Base-by-base conservation (phyloP, 176 grass and related monocot genomes). In the Ensete ventricosum region DNA sequence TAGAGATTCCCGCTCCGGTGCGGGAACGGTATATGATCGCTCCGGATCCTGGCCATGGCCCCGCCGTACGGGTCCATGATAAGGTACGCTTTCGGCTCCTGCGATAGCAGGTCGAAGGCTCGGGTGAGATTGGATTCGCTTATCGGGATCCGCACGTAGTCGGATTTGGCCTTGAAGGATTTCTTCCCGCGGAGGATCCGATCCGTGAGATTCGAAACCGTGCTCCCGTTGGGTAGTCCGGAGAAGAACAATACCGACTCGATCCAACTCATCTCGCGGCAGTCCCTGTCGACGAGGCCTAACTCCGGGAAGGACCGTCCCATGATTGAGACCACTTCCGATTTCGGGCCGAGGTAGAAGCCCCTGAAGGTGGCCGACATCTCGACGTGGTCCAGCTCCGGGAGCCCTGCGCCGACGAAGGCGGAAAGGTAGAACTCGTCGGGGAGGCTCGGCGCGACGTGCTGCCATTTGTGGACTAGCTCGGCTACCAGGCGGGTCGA, bases 31-130 rank as follows among this genome's bases (percentile, higher is more conserved):
- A 92, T 77, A 0, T 82, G 64, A 0, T 1, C 57, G 6, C 86
- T n/a, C 11, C 14, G 65, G 7, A 96, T 14, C 55, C 81, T 72
- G 14, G 65, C 72, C 89, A 96, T 92, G 64, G 78, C 89, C 1
- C 89, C 89, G 2, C 89, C 89, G n/a, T 96, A 96, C 5, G 89
- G 93, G 73, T 92, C 93, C 0, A 96, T 1, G 71, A 96, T 96
- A 0, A 92, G n/a, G 9, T 86, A 92, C 0, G 93, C 87, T 57
- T 84, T 90, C n/a, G 85, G 83, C 81, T 92, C 52, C 80, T 27
- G 1, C 0, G 85, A 75, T 9, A 96, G 26, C 55, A 67, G 11
- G 9, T 19, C 9, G 0, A 92, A 29, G 64, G 79, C 79, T 29
- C 1, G 11, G 1, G 22, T 54, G 9, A 96, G 73, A 0, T 83